Evolutionary conservation across 2,329 filamentous ascomycete genomes (phyloP), one percentile per base, ranked within the genome.

Genomic region (Ophiostoma angusticollis): DNA sequence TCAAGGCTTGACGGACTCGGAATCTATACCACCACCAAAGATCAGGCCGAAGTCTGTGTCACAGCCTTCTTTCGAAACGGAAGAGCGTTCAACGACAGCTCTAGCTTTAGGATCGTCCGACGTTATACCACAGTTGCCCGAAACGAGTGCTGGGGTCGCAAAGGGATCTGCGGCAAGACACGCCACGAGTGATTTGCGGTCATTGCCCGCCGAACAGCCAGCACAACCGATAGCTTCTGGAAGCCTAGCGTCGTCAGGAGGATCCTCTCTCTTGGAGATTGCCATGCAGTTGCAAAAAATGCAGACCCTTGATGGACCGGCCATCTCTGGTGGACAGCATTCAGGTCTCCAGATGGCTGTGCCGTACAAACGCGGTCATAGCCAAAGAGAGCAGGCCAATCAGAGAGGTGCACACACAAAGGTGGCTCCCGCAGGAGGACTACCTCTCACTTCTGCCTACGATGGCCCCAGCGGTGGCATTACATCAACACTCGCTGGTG

Each of bases 21-120:
- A n/a, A n/a, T n/a, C n/a, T n/a, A 58, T 36, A 9, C 45, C 31
- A 22, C 24, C 31, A 31, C 42, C n/a, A n/a, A n/a, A n/a, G n/a
- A n/a, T n/a, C n/a, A n/a, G n/a, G n/a, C n/a, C n/a, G n/a, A n/a
- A n/a, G n/a, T n/a, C n/a, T n/a, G n/a, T n/a, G n/a, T n/a, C n/a
- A n/a, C n/a, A n/a, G n/a, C n/a, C n/a, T n/a, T n/a, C n/a, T n/a
- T n/a, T n/a, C n/a, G n/a, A n/a, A n/a, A n/a, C n/a, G n/a, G n/a
- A n/a, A n/a, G n/a, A n/a, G n/a, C n/a, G n/a, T n/a, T n/a, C n/a
- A n/a, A n/a, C n/a, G n/a, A n/a, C n/a, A n/a, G n/a, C n/a, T n/a
- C n/a, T n/a, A n/a, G n/a, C n/a, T n/a, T n/a, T n/a, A n/a, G n/a
- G n/a, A n/a, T n/a, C n/a, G n/a, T n/a, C n/a, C n/a, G n/a, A n/a